Evolutionary conservation across 164 flowering plant genomes (phyloP).

Genomic region (Pachysandra terminalis): DNA sequence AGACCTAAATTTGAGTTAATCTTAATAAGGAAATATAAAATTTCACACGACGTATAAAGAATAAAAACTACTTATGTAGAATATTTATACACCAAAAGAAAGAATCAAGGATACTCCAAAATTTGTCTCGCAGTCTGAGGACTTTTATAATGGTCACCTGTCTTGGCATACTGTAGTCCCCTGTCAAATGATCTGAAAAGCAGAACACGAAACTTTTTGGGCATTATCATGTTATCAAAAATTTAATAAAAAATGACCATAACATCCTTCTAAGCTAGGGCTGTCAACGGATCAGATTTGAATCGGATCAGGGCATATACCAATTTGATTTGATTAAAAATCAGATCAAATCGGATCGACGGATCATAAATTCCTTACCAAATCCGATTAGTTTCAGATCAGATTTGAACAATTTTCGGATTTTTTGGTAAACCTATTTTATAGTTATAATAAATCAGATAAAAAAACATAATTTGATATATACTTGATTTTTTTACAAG

Average conservation of each 20-base stretch:
- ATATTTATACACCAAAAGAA: too few relatives aligned
- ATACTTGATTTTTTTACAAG: too few relatives aligned
- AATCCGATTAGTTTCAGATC: too few relatives aligned
- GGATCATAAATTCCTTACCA: too few relatives aligned
- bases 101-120: conserved; percentile 77
- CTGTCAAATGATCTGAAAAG: conserved; percentile 69
- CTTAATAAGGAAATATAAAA: conserved; percentile 4
- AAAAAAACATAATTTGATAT: conserved; percentile 1
- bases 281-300: too few relatives aligned
- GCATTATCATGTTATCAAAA: neutral
- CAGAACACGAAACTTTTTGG: conserved; percentile 12
- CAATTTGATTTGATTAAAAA: too few relatives aligned
- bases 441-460: too few relatives aligned
- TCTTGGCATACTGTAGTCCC: conserved; percentile 66
- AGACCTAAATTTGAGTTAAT: conserved; percentile 59
- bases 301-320: too few relatives aligned
- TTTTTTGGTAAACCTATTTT: too few relatives aligned
- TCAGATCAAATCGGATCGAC: too few relatives aligned
- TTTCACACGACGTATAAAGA: conserved; percentile 1
- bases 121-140: conserved; percentile 46
- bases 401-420: too few relatives aligned
- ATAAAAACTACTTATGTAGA: conserved; percentile 1
- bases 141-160: conserved; percentile 32
- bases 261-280: too few relatives aligned
- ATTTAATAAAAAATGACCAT: neutral